phyloP scores from a whole-genome alignment of 345 rosid species.

The Bruguiera parviflora region DNA sequence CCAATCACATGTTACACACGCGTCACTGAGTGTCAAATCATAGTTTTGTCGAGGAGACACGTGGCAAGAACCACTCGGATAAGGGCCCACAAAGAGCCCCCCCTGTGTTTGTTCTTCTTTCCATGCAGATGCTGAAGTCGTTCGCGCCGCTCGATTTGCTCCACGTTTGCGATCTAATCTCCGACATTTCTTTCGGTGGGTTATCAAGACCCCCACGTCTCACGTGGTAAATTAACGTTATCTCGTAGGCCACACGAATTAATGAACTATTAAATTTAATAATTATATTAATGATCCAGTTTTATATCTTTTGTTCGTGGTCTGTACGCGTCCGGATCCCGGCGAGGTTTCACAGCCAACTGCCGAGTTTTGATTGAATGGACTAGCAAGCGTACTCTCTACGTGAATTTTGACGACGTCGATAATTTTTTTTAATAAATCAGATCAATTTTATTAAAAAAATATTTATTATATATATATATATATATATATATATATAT shows the following conservation, averaged over 20 bases:
- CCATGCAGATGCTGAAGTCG: constrained; percentile 29
- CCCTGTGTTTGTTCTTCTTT: constrained; percentile 21
- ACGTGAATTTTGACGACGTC: too few relatives aligned
- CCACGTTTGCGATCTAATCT: constrained; percentile 34
- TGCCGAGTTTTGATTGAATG: too few relatives aligned
- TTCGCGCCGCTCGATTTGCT: background rate
- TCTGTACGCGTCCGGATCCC: too few relatives aligned
- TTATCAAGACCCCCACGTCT: constrained; percentile 41
- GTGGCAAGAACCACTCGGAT: constrained; percentile 11
- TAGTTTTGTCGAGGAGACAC: constrained; percentile 1
- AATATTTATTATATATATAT: too few relatives aligned
- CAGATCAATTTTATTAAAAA: too few relatives aligned
- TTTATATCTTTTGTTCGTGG: too few relatives aligned
- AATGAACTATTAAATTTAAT: background rate
- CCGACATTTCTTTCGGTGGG: background rate
- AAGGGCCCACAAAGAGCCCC: constrained; percentile 15
- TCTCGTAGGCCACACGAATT: background rate
- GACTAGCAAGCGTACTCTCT: too few relatives aligned
- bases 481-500: too few relatives aligned
- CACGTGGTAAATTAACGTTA: constrained; percentile 24
- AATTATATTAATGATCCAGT: too few relatives aligned
- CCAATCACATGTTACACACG: constrained; percentile 27
- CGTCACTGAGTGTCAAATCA: constrained; percentile 16
- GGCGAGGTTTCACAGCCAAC: too few relatives aligned
- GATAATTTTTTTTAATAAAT: too few relatives aligned